Base-by-base conservation (phyloP, 495 filamentous ascomycete genomes). In the Penicillium goetzii region DNA sequence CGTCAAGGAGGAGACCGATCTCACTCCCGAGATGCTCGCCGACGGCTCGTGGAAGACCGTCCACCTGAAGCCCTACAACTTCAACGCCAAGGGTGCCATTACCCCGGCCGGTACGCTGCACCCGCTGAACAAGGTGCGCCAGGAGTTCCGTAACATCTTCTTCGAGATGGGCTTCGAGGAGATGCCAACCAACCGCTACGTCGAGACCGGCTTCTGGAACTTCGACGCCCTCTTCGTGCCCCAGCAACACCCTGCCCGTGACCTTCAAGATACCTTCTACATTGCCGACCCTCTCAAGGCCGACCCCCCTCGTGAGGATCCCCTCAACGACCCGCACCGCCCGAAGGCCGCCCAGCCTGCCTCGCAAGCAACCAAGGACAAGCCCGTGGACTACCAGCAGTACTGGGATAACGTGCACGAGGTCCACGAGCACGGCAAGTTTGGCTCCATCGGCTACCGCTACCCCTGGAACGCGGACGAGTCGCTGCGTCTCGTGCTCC, bases 121-220 rank as follows among this genome's bases (percentile, higher is more conserved):
- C 79, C 95, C 95, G 2, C 81, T 98, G 67, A 97, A 91, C 77
- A 97, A 97, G 79, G 93, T 97, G 62, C 88, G 93, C 52, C 83
- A 89, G 61, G 95, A 97, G 77, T 96, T 98, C 84, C 85, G 95
- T 50, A 90, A 92, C 71, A 97, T 97, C 75, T 97, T 98, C 87
- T 99, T 99, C 77, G 92, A 96, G 51, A 83, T 83, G 80, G 80
- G 80, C 36, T 83, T 83, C 70, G 77, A 79, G 71, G 81, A 82
- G 56, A 76, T 76, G 77, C 74, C 78, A 21, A 81, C 76, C 64
- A 78, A 78, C 68, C 88, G 88, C 69, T 95, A 88, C 73, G 93
- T 97, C 61, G 95, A 99, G 81, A 93, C 92, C 23, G 93, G 93
- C 41, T 97, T 97, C 88, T 99, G 94, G 90, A 97, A 97, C 78